These are phyloP conservation scores for Pichia manshurica DNA, from an alignment of 805 yeast genomes.

Conservation along the genomic window DNA sequence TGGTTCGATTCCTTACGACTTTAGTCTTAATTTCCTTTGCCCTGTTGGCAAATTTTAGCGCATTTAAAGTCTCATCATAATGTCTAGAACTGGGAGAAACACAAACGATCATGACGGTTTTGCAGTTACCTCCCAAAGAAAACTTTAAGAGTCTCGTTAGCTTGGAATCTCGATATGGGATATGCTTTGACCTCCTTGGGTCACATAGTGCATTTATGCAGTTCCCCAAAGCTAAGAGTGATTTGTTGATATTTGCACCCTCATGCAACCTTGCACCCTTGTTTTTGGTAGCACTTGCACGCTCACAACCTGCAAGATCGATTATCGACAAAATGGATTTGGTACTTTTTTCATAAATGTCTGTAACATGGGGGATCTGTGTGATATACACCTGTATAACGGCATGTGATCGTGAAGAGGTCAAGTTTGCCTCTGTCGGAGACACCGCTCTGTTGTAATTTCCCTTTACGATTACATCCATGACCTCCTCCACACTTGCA, in stretches of 20 bases:
- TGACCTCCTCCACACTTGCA: conserved; percentile 58
- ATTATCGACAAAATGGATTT: conserved; percentile 81
- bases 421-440: conserved; percentile 85
- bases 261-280: conserved; percentile 76
- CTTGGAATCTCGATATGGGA: conserved; percentile 90
- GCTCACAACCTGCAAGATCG: conserved; percentile 91
- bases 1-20: conserved; percentile 64
- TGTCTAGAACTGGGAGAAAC: conserved; percentile 81
- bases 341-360: conserved; percentile 58
- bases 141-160: conserved; percentile 80
- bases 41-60: conserved; percentile 84
- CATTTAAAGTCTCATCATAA: conserved; percentile 89
- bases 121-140: conserved; percentile 90
- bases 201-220: conserved; percentile 91
- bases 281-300: conserved; percentile 86
- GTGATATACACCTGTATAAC: conserved; percentile 73
- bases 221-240: conserved; percentile 83
- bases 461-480: conserved; percentile 70
- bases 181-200: conserved; percentile 57
- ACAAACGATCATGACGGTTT: conserved; percentile 94
- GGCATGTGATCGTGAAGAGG: conserved; percentile 91
- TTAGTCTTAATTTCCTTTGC: conserved; percentile 89
- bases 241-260: conserved; percentile 90
- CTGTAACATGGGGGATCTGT: conserved; percentile 56
- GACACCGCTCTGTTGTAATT: conserved; percentile 74